Evolutionary conservation across 805 yeast genomes (phyloP).

Genomic region (Candida insectorum): DNA sequence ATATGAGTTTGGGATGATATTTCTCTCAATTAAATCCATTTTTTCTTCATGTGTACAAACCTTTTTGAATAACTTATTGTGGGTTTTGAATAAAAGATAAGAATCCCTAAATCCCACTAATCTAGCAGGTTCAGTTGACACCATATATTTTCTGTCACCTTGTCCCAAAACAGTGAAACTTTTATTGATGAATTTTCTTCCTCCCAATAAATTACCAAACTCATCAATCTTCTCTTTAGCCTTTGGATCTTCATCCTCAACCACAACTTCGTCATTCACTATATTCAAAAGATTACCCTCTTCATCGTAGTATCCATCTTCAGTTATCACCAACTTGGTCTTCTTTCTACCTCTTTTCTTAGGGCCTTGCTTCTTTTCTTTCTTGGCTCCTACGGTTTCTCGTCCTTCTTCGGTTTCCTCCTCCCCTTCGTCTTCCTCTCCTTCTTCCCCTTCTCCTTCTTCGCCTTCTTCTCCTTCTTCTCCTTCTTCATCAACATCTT

Average conservation of each 20-base stretch:
- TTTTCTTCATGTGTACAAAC: constrained; percentile 76
- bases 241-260: constrained; percentile 66
- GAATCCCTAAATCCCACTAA: constrained; percentile 93
- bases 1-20: constrained; percentile 82
- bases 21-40: constrained; percentile 74
- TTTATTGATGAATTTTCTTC: constrained; percentile 68
- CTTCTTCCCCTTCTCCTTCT: constrained; percentile 25
- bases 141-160: constrained; percentile 78
- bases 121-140: constrained; percentile 94
- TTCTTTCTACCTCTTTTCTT: constrained; percentile 44
- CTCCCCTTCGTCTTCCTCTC: constrained; percentile 17
- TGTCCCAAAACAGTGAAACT: constrained; percentile 61
- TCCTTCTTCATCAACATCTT: constrained; percentile 15
- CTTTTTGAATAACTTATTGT: constrained; percentile 69
- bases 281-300: constrained; percentile 66
- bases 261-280: constrained; percentile 70
- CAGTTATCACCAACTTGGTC: constrained; percentile 33
- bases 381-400: constrained; percentile 15
- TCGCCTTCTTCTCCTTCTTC: constrained; percentile 21
- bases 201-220: constrained; percentile 67
- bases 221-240: constrained; percentile 74
- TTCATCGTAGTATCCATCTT: constrained; percentile 44
- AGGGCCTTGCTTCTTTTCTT: constrained; percentile 18
- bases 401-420: constrained; percentile 24
- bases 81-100: constrained; percentile 83